Percentiles rank a stretch among this genome's conserved stretches.
phyloP scores from a whole-genome alignment of 306 rosid species.

The Carpinus viminea region DNA sequence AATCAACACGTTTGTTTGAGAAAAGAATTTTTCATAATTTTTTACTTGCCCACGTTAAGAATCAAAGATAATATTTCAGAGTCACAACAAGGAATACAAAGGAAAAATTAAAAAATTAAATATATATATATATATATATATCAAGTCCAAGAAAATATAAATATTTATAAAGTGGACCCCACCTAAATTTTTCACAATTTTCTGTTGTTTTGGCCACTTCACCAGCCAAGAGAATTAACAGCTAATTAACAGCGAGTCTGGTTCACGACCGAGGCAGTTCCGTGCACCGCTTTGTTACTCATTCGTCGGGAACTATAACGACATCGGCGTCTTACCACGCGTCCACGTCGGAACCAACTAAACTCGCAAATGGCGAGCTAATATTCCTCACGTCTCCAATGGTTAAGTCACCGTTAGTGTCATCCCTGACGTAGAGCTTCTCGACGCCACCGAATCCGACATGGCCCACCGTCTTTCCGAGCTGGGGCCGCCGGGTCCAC shows the following conservation, averaged over 20 bases:
- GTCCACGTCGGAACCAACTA: conserved; percentile 40
- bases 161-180: conserved; percentile 11
- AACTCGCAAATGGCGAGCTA: conserved; percentile 37
- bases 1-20: not conserved
- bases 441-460: conserved; percentile 38
- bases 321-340: conserved; percentile 60
- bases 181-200: not conserved
- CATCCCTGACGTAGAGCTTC: conserved; percentile 50
- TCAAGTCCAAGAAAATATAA: not conserved
- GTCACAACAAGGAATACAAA: not conserved
- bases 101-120: not conserved
- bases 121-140: no score
- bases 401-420: conserved; percentile 34
- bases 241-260: conserved; percentile 29
- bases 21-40: not conserved
- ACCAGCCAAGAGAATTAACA: conserved; percentile 22
- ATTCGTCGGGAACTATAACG: conserved; percentile 37
- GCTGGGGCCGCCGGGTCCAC: conserved; percentile 47
- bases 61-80: not conserved
- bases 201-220: not conserved
- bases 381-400: conserved; percentile 66
- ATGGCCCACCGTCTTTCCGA: conserved; percentile 39
- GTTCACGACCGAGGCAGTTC: conserved; percentile 33
- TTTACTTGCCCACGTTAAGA: not conserved
- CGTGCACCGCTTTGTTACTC: not conserved